Evolutionary conservation across 1,284 basidiomycete species (phyloP).

Genomic region (Retiboletus fuscus): DNA sequence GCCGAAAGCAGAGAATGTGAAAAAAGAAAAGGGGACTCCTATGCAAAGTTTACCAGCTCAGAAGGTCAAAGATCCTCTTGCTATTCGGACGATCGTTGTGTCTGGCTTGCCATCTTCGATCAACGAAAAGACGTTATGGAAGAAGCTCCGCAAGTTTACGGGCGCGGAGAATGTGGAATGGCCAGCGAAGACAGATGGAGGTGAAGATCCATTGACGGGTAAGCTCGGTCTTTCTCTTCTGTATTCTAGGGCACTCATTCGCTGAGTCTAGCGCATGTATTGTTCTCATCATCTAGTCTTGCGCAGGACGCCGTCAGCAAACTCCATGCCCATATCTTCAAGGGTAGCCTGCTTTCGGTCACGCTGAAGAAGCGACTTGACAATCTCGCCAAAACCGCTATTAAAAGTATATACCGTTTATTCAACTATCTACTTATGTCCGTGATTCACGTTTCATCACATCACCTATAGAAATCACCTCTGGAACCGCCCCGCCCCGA

Average conservation of each 20-base stretch:
- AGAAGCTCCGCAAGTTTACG: constrained; percentile 84
- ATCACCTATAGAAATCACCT: constrained; percentile 40
- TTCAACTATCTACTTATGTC: background rate
- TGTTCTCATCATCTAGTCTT: constrained; percentile 79
- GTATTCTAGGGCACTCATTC: constrained; percentile 36
- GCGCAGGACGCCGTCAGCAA: constrained; percentile 83
- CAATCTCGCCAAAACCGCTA: constrained; percentile 65
- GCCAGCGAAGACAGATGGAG: constrained; percentile 65
- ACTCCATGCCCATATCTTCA: constrained; percentile 94
- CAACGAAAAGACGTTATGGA: constrained; percentile 85
- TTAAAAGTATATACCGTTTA: constrained; percentile 42
- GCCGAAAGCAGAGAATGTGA: constrained; percentile 33
- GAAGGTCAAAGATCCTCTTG: constrained; percentile 72
- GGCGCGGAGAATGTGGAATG: constrained; percentile 80
- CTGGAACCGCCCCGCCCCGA: constrained; percentile 57
- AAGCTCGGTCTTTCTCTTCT: constrained; percentile 18
- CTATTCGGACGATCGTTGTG: constrained; percentile 84
- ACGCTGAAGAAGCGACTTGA: constrained; percentile 91
- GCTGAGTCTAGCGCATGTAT: constrained; percentile 69
- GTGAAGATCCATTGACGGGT: constrained; percentile 56
- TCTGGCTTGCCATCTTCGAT: constrained; percentile 78
- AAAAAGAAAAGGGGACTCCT: constrained; percentile 51
- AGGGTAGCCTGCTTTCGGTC: constrained; percentile 88
- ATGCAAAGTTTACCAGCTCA: constrained; percentile 50
- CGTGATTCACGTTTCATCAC: constrained; percentile 29